A percentile compares a stretch with the other conserved stretches of the same genome.
phyloP scores from a whole-genome alignment of 257 asterid genomes.

The Hygrophila difformis region DNA sequence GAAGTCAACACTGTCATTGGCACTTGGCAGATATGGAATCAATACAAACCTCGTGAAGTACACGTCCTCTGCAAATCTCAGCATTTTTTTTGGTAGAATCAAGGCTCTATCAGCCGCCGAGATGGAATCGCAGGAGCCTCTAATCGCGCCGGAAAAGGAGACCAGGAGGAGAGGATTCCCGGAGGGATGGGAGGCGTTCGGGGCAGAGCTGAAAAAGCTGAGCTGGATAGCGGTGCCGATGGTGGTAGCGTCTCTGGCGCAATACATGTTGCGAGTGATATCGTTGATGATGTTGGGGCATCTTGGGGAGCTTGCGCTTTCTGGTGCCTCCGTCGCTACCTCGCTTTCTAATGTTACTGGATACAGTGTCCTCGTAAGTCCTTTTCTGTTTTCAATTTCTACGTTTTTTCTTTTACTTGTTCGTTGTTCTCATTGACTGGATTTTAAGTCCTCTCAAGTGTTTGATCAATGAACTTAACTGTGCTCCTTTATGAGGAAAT shows the following conservation, averaged over 20 bases:
- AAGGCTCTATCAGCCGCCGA: too few species aligned
- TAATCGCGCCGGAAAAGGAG: background rate
- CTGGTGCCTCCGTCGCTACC: constrained; percentile 30
- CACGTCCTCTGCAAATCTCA: too few species aligned
- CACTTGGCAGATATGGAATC: too few species aligned
- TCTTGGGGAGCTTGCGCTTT: constrained; percentile 26
- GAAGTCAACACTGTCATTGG: too few species aligned
- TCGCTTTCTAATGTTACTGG: constrained; percentile 33
- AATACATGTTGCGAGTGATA: constrained; percentile 21
- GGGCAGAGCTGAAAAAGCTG: constrained; percentile 19
- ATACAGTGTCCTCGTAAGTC: constrained; percentile 28
- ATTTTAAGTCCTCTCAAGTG: too few species aligned
- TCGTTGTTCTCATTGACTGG: too few species aligned
- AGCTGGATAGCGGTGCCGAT: constrained; percentile 26
- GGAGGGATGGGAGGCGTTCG: background rate
- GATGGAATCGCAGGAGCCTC: background rate
- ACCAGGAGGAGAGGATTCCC: background rate
- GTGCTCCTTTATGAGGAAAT: too few species aligned
- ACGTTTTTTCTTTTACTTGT: too few species aligned
- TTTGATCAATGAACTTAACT: too few species aligned
- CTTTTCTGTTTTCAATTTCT: background rate
- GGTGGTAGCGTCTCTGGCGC: too few species aligned
- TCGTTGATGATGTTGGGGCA: constrained; percentile 43
- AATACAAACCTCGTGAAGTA: too few species aligned
- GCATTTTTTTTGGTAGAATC: too few species aligned